Evolutionary conservation across 176 grass and related monocot genomes (phyloP), one percentile per base, ranked within the genome.

Genomic region (Coix lacrymajobi): DNA sequence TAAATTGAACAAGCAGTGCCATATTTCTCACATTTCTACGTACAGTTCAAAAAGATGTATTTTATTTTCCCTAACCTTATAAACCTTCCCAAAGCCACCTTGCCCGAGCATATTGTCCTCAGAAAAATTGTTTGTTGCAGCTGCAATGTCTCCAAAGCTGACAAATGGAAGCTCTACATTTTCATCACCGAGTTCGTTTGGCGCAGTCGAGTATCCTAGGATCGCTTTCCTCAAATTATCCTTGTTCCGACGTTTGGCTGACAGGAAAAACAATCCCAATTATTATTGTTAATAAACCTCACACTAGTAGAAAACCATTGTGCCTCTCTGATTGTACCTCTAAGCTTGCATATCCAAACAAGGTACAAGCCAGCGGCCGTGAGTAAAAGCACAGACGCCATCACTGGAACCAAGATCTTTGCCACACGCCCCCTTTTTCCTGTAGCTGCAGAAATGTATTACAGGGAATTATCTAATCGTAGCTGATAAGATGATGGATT

Each of bases 71-170:
- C 14, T 45, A 75, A 93, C 78, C 88, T 88, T 90, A 0, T 90
- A 93, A 26, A 93, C 91, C 25, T 81, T 84, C 1, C 81, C 91
- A 2, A 93, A 93, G 31, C 91, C 87, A 25, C 84, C 91, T 78
- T 76, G 65, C 45, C 88, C 85, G 0, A 93, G 71, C 76, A 86
- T 73, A 60, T 91, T 85, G 3, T 46, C 26, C 1, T 64, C 78
- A 0, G 85, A 88, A 39, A 94, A 94, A 63, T 91, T 71, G 12
- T 79, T 57, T 40, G 91, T 94, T 7, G 91, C 85, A 2, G 31
- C 64, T 25, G 58, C 36, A 69, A 94, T 70, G 0, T 74, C 83
- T 61, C 52, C 74, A 28, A 93, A 86, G 46, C 57, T 91, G 3
- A 91, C 48, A 25, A 90, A 76, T 70, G 88, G 81, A 51, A 87